phyloP scores from a whole-genome alignment of 805 yeast species.

The Wickerhamiella australiensis region DNA sequence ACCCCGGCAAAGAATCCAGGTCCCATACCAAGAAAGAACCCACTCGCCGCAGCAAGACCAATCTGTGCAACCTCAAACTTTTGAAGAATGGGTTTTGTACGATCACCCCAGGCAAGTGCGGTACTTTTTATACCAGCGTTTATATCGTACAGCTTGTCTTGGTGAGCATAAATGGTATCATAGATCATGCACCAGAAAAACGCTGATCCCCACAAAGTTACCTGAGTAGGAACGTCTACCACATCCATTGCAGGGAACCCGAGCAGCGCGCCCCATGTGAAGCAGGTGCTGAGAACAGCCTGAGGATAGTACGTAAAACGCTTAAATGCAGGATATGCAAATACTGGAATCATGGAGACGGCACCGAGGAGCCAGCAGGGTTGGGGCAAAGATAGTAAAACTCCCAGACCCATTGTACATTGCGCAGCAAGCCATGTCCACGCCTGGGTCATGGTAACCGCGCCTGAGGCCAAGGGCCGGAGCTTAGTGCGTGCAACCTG shows the following conservation, averaged over 20 bases:
- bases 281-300: slow-evolving; percentile 63
- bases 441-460: slow-evolving; percentile 63
- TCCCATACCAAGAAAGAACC: slow-evolving; percentile 66
- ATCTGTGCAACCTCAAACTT: slow-evolving; percentile 59
- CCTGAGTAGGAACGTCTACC: slow-evolving; percentile 61
- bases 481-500: slow-evolving; percentile 79
- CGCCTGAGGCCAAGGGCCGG: slow-evolving; percentile 86
- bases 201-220: slow-evolving; percentile 63
- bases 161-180: slow-evolving; percentile 96
- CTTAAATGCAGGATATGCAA: slow-evolving; percentile 84
- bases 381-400: slow-evolving; percentile 59
- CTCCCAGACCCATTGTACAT: slow-evolving; percentile 57
- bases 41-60: slow-evolving; percentile 51
- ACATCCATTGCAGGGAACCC: slow-evolving; percentile 97
- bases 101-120: slow-evolving; percentile 86
- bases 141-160: slow-evolving; percentile 80
- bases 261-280: slow-evolving; percentile 86
- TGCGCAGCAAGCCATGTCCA: slow-evolving; percentile 59
- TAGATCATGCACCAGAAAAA: slow-evolving; percentile 91
- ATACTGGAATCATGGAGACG: slow-evolving; percentile 62
- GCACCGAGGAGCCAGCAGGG: slow-evolving; percentile 79
- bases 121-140: slow-evolving; percentile 90
- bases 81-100: slow-evolving; percentile 56
- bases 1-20: slow-evolving; percentile 66
- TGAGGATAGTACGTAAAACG: slow-evolving; percentile 96